Evolutionary conservation across 768 basidiomycete genomes (phyloP), one percentile per base, ranked within the genome.

Genomic region (Termitomyces sp.): DNA sequence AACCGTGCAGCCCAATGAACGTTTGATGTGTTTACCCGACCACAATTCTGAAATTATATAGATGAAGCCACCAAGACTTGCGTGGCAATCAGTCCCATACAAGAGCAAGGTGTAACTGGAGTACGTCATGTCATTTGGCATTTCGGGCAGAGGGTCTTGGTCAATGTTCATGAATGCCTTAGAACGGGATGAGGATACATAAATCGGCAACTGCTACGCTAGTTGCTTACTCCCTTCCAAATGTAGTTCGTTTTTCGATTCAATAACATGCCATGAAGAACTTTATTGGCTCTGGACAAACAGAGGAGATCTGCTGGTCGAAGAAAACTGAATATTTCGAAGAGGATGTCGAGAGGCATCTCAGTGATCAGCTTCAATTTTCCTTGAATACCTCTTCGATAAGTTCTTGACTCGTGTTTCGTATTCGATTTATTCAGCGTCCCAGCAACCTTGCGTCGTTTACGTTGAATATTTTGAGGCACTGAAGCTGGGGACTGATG

Each of bases 261-360:
- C 53, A 73, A 58, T 28, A 80, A 63, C 8, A 77, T 67, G 2
- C 54, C 57, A 18, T 74, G 72, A 43, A 80, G 62, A 0, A 58
- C 63, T 61, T 74, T 73, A 36, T 66, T 72, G 2, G 76, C 69
- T 47, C 74, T 62, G 0, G 75, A 71, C 7, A 80, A 66, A 54
- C 68, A 65, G n/a, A 81, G 65, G 10, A 80, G 64, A 58, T 80
- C 77, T 14, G 65, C 30, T n/a, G 77, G 77, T 30, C 70, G 58
- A 8, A 80, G 65, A 36, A 73, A 64, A 10, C 66, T 62, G 57
- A 77, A 72, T 22, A 78, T 75, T 69, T 80, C 69, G 10, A 68
- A 61, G n/a, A 73, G 64, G 6, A 73, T 62, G 45, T 75, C 73
- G 26, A 74, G 40, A 12, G 72, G 73, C 49, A 75, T 67, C 56